Conservation (phyloP, 345 rosid species). For the Tarenaya hassleriana region DNA sequence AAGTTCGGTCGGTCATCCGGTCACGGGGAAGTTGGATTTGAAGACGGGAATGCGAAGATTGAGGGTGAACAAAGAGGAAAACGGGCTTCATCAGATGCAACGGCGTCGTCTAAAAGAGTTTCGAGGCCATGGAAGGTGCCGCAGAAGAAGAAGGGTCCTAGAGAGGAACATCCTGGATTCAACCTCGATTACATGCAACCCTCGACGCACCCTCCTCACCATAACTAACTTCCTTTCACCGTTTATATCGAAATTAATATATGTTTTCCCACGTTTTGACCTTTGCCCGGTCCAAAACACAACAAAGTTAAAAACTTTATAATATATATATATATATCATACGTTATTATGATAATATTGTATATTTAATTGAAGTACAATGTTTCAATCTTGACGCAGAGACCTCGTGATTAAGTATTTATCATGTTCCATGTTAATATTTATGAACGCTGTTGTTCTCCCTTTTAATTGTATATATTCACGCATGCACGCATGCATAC, state of each 20-base stretch:
- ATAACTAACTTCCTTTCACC: conserved; percentile 37
- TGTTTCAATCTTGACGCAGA: too few relatives aligned
- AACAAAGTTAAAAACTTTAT: conserved; percentile 9
- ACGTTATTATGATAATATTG: conserved; percentile 11
- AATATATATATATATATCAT: conserved; percentile 1
- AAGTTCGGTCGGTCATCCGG: not conserved
- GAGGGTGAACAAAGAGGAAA: conserved; percentile 14
- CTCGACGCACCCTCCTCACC: conserved; percentile 75
- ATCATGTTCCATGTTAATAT: too few relatives aligned
- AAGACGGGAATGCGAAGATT: conserved; percentile 10
- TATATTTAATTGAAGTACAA: not conserved
- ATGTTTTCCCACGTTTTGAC: conserved; percentile 9
- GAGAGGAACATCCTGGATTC: conserved; percentile 51
- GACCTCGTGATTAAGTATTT: too few relatives aligned
- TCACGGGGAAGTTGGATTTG: too few relatives aligned
- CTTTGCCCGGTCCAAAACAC: conserved; percentile 15
- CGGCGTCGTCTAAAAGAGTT: conserved; percentile 20
- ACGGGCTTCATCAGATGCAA: conserved; percentile 19
- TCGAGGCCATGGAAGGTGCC: conserved; percentile 55
- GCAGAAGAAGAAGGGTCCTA: conserved; percentile 32
- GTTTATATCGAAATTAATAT: conserved; percentile 9
- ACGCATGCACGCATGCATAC: too few relatives aligned
- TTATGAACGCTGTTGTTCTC: too few relatives aligned
- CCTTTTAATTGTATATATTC: too few relatives aligned
- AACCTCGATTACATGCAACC: conserved; percentile 68